A percentile compares a stretch with the other conserved stretches of the same genome.
These are phyloP conservation scores for Coix lacrymajobi DNA, from an alignment of 176 grass and related monocot species.

Conservation along the genomic window DNA sequence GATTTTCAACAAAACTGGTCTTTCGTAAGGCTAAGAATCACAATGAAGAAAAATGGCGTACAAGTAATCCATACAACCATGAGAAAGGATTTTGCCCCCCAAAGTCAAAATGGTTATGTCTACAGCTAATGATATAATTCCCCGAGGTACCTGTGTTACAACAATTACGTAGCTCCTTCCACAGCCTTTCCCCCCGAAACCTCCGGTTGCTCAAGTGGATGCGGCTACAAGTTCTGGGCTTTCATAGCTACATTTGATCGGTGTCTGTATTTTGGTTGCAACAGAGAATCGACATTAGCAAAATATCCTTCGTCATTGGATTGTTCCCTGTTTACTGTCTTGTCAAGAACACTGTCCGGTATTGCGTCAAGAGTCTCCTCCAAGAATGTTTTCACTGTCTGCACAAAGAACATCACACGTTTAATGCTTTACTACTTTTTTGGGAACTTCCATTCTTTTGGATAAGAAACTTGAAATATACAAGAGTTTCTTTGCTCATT, in stretches of 20 bases:
- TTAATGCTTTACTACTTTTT: not conserved
- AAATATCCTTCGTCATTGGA: constrained; percentile 48
- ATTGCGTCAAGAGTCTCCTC: constrained; percentile 80
- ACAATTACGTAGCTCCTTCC: not conserved
- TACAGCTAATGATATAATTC: not conserved
- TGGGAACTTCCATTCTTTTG: not conserved
- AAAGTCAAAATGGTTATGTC: not conserved
- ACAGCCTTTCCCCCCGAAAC: not conserved
- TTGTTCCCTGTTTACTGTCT: constrained; percentile 27
- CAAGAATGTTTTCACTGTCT: constrained; percentile 80
- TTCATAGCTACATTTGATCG: constrained; percentile 11
- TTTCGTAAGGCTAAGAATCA: no score
- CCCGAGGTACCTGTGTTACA: not conserved
- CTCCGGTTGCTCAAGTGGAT: constrained; percentile 21
- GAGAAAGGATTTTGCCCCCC: not conserved
- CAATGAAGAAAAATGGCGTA: no score
- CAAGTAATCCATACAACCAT: not conserved
- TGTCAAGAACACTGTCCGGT: constrained; percentile 60
- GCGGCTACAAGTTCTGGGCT: constrained; percentile 12
- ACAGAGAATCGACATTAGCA: constrained; percentile 40
- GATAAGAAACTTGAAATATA: not conserved
- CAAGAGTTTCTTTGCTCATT: constrained; percentile 1
- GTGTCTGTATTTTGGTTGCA: constrained; percentile 49
- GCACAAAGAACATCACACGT: constrained; percentile 19
- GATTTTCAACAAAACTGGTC: no score